Evolutionary conservation across 2,329 filamentous ascomycete genomes (phyloP), one percentile per base, ranked within the genome.

Genomic region (Colletotrichum sp.): DNA sequence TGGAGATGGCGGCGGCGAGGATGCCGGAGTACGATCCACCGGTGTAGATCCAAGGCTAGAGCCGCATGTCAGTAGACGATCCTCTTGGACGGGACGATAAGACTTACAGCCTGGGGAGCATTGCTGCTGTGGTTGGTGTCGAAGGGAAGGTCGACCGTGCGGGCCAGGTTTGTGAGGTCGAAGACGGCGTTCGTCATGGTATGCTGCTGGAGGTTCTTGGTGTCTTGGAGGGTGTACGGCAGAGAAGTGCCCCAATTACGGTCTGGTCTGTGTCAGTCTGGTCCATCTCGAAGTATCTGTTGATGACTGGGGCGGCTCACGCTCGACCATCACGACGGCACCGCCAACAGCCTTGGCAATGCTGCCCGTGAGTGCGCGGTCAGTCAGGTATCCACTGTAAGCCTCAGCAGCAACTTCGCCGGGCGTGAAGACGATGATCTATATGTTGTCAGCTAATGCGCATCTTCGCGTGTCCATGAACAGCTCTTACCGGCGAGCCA

Each of bases 11-110:
- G 1, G 89, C 90, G 3, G 89, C 81, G 18, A 92, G 82, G 7
- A 90, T 89, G 55, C 90, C 91, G 36, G 86, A 87, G 80, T 92
- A 92, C 1, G 88, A 91, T 32, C 90, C 90, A 16, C 91, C 91
- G 8, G 85, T 83, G 63, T 89, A 84, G 7, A 92, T 85, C 90
- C 91, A 92, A 4, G 91, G 90, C 80, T 87, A 13, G 16, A 21
- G 13, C 18, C 18, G 5, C 61, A 59, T 30, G 69, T 68, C 34
- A 69, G 28, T 18, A 8, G 2, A 10, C 15, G 7, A 30, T 55
- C 24, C 0, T 3, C 7, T 21, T 10, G 5, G n/a, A n/a, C 2
- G 9, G 8, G 2, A 6, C 3, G 2, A 5, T 9, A 1, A 1
- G 3, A 76, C 81, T 69, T 75, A 86, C 85, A 6, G 89, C 88